Evolutionary conservation across 2,329 filamentous ascomycete genomes (phyloP).

Genomic region (Setomelanomma holmii): DNA sequence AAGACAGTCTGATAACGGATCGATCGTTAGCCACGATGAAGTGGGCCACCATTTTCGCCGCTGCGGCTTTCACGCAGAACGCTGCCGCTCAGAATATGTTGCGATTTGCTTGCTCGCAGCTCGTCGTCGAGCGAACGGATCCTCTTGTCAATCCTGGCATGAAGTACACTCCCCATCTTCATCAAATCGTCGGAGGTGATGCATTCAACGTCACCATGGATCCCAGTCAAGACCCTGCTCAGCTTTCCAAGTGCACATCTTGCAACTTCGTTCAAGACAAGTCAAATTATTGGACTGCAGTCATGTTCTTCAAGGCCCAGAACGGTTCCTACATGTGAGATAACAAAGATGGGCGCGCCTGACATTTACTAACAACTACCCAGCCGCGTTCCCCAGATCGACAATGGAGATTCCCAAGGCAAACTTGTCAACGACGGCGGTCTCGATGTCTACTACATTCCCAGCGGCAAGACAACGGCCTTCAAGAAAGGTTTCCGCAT

Average conservation of each 20-base stretch:
- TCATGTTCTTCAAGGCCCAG: constrained; percentile 48
- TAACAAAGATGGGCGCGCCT: too few relatives aligned
- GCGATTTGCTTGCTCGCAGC: constrained; percentile 44
- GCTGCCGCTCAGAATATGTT: constrained; percentile 40
- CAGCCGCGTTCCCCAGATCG: constrained; percentile 16
- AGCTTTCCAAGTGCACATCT: constrained; percentile 41
- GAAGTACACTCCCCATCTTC: constrained; percentile 46
- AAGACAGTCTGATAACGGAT: neutral
- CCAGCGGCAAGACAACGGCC: constrained; percentile 41
- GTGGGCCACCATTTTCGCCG: constrained; percentile 35
- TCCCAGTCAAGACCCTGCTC: constrained; percentile 29
- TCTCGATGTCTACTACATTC: constrained; percentile 46
- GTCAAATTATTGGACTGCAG: constrained; percentile 47
- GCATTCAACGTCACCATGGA: constrained; percentile 46
- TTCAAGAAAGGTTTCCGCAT: constrained; percentile 48
- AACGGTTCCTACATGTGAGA: constrained; percentile 39
- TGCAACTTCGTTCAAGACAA: constrained; percentile 42
- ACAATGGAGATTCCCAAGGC: constrained; percentile 44
- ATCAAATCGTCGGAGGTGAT: constrained; percentile 45
- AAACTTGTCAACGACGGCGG: constrained; percentile 45
- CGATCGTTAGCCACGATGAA: constrained; percentile 31
- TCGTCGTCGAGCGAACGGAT: constrained; percentile 44
- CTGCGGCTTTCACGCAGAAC: constrained; percentile 31
- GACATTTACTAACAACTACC: neutral
- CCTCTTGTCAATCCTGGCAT: constrained; percentile 44